phyloP scores from a whole-genome alignment of 257 asterid genomes.

The Capsicum chinense region DNA sequence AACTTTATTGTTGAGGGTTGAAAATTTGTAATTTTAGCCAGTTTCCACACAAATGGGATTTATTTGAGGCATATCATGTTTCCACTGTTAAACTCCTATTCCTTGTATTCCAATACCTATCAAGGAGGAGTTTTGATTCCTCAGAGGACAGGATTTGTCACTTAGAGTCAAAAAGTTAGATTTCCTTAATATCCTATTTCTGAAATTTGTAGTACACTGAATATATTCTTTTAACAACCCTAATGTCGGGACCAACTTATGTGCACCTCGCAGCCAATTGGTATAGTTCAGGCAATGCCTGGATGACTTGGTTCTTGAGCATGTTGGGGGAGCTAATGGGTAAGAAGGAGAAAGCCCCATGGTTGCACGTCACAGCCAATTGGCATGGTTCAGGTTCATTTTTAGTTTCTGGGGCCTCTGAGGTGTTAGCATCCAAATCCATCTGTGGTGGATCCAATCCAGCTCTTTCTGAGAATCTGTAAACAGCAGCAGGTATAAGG shows the following conservation, averaged over 20 bases:
- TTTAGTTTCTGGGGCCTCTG: neutral
- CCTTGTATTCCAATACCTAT: neutral
- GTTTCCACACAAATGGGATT: neutral
- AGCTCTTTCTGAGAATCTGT: neutral
- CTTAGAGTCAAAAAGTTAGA: neutral
- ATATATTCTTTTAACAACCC: neutral
- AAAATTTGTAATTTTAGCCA: neutral
- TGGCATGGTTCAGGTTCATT: neutral
- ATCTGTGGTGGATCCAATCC: neutral
- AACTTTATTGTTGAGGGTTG: neutral
- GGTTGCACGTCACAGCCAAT: too few relatives aligned
- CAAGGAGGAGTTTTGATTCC: conserved; percentile 14
- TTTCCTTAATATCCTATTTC: neutral
- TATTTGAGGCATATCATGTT: too few relatives aligned
- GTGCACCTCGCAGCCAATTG: neutral
- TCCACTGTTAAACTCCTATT: neutral
- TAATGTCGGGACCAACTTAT: neutral
- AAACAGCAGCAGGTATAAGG: neutral
- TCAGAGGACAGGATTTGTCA: neutral
- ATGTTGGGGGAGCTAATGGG: too few relatives aligned
- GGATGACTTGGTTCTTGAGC: too few relatives aligned
- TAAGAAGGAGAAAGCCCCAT: too few relatives aligned
- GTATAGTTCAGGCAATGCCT: neutral
- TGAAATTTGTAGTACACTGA: neutral
- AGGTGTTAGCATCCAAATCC: neutral